These are phyloP conservation scores for Fibroporia radiculosa DNA, from an alignment of 768 basidiomycete species.

Conservation along the genomic window DNA sequence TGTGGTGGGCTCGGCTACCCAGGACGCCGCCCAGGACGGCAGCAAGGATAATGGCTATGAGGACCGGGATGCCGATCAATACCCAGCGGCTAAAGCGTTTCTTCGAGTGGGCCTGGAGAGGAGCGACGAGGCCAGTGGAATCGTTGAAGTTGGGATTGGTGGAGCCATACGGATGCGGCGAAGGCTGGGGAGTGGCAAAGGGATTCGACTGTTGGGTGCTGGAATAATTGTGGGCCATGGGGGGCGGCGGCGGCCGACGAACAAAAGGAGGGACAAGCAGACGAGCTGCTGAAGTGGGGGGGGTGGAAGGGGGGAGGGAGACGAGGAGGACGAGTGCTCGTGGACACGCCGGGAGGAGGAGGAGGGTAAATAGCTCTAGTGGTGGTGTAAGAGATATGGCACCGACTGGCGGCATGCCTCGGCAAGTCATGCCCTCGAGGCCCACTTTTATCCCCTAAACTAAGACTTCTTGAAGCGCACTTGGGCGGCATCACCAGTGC, in stretches of 20 bases:
- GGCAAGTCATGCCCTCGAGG: background rate
- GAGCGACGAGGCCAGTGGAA: constrained; percentile 64
- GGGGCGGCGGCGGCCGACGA: constrained; percentile 9
- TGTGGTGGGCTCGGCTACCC: constrained; percentile 50
- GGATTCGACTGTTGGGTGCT: constrained; percentile 16
- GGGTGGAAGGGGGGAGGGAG: constrained; percentile 5
- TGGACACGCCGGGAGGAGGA: too few species aligned
- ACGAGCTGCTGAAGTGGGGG: constrained; percentile 7
- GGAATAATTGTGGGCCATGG: constrained; percentile 35
- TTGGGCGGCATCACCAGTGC: too few species aligned
- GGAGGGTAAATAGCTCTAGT: too few species aligned
- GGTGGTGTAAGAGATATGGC: background rate
- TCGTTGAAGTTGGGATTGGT: constrained; percentile 64
- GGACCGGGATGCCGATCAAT: constrained; percentile 65
- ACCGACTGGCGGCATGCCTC: background rate
- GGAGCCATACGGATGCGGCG: constrained; percentile 41
- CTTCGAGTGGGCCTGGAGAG: constrained; percentile 22
- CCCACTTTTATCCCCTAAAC: background rate
- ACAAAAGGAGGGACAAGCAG: constrained; percentile 17
- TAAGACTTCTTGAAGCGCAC: too few species aligned
- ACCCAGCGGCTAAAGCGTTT: constrained; percentile 65
- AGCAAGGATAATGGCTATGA: constrained; percentile 53
- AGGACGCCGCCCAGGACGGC: constrained; percentile 77
- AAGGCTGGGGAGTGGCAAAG: constrained; percentile 1
- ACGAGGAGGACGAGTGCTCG: constrained; percentile 1